phyloP scores from a whole-genome alignment of 73 alveolate species.

The Paramecium bursaria region DNA sequence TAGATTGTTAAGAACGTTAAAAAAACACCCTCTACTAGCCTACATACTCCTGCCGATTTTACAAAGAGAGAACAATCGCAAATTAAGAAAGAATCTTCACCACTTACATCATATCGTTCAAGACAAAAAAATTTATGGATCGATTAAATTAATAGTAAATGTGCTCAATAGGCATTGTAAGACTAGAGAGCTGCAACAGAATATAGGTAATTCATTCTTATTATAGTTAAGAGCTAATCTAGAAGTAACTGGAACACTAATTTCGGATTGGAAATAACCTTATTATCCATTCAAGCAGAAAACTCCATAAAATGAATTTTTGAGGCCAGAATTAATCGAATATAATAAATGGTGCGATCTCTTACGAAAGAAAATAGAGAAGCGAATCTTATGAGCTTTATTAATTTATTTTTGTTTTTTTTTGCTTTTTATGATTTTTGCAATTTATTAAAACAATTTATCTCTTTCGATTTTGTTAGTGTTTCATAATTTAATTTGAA shows the following conservation, averaged over 20 bases:
- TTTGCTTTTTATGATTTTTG: too few species aligned
- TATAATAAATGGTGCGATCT: slow-evolving; percentile 30
- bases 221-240: background rate
- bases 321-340: background rate
- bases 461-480: too few species aligned
- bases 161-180: background rate
- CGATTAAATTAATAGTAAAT: slow-evolving; percentile 19
- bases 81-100: slow-evolving; percentile 19
- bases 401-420: too few species aligned
- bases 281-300: background rate
- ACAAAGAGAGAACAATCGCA: slow-evolving; percentile 26
- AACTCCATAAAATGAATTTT: background rate
- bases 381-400: too few species aligned
- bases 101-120: slow-evolving; percentile 46
- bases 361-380: background rate
- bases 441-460: slow-evolving; percentile 20
- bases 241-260: background rate
- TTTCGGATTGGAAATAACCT: slow-evolving; percentile 43
- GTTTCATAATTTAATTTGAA: too few species aligned
- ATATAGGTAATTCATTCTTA: background rate
- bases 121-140: slow-evolving; percentile 10
- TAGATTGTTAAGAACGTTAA: background rate
- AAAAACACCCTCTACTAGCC: slow-evolving; percentile 34
- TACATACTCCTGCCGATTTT: slow-evolving; percentile 56
- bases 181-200: slow-evolving; percentile 35